These are phyloP conservation scores for Hypoxylon sp. DNA, from an alignment of 2,329 filamentous ascomycete genomes.

Conservation along the genomic window DNA sequence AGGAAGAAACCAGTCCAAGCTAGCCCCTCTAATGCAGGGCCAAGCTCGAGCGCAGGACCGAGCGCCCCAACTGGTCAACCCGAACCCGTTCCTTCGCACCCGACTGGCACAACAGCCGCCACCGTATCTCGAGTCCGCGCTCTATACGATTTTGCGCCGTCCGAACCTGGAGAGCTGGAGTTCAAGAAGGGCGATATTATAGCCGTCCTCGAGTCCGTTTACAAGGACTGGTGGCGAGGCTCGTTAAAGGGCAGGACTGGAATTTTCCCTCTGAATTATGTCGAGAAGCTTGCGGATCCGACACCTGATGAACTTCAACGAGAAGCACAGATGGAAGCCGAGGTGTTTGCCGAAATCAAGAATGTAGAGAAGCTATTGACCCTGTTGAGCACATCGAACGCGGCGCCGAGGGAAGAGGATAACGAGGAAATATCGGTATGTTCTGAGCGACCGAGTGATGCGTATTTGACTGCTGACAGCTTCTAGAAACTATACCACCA, in stretches of 20 bases:
- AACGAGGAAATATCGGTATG: conserved; percentile 94
- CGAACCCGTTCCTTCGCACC: conserved; percentile 64
- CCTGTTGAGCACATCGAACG: conserved; percentile 85
- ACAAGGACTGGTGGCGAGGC: conserved; percentile 99
- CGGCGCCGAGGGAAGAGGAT: conserved; percentile 82
- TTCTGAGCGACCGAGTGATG: conserved; percentile 3
- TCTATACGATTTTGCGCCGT: conserved; percentile 92
- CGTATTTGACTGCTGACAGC: conserved; percentile 45
- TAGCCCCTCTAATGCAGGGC: conserved; percentile 48
- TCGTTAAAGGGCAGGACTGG: conserved; percentile 93
- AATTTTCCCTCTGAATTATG: conserved; percentile 98
- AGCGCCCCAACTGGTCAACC: conserved; percentile 47
- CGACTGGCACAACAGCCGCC: conserved; percentile 89
- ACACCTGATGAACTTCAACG: conserved; percentile 93
- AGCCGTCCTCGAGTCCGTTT: conserved; percentile 95
- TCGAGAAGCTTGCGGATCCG: conserved; percentile 95
- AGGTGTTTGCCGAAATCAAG: conserved; percentile 72
- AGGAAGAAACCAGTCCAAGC: conserved; percentile 57
- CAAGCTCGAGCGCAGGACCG: conserved; percentile 43
- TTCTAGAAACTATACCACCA: conserved; percentile 84
- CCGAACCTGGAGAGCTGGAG: conserved; percentile 91
- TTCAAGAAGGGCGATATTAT: conserved; percentile 98
- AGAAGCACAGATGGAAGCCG: conserved; percentile 92
- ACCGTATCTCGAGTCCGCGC: conserved; percentile 95
- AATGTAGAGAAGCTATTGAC: conserved; percentile 79